Base-by-base conservation (phyloP, 2,329 filamentous ascomycete species). In the Trichoderma pleuroti region DNA sequence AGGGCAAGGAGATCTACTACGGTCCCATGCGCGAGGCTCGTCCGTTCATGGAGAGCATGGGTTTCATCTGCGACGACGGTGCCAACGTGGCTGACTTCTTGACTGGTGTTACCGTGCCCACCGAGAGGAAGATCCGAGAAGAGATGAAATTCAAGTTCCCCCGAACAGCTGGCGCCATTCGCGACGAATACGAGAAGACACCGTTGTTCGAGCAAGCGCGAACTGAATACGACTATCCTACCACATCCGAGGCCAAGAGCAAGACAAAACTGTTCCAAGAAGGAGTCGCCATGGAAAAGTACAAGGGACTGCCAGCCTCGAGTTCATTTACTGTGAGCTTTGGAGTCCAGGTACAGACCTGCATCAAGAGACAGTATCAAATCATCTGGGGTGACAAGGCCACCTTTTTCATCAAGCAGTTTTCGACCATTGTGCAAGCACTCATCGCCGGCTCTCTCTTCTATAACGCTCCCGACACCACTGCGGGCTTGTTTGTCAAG, bases 401-500 rank as follows among this genome's bases (percentile, higher is more conserved):
- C 0, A 89, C 88, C 0, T 87, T 91, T 49, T 74, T 89, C 72
- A 88, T 91, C 79, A 90, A 90, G 76, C 88, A 91, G 74, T 78
- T 83, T 6, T 84, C 85, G 0, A 89, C 86, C 1, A 75, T 91
- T 9, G 74, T 84, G 0, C 87, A 91, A 74, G 88, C 90, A 0
- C 78, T 92, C 6, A 86, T 92, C 70, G 83, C 86, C 2, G 90
- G 90, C 8, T 91, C 89, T 0, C 82, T 92, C 4, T 92, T 92
- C 79, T 92, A 92, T 79, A 84, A 89, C 69, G 86, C 89, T 0
- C 85, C 89, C 0, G 71, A 80, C 28, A 87, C 85, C 63, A 87
- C 88, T 0, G 82, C 79, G 1, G 90, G 90, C 10, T 79, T 92
- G 0, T 92, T 92, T 77, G 76, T 87, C 74, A 91, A 91, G 74